Evolutionary conservation across 441 rosid species (phyloP).

Genomic region (Gossypium gossypioides): DNA sequence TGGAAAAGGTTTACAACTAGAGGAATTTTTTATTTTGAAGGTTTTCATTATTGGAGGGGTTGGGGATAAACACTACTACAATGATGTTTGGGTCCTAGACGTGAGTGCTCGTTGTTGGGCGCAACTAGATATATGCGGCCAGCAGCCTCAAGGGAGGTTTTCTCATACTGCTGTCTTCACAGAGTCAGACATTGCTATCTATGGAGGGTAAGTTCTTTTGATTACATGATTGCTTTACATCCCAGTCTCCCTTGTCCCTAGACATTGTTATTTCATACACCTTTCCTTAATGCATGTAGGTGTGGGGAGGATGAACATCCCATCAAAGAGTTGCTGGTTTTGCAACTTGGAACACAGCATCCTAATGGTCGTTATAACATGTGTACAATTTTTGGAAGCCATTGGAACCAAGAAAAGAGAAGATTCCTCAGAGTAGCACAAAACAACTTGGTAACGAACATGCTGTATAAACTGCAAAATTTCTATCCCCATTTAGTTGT

Average conservation of each 20-base stretch:
- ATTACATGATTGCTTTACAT: background rate
- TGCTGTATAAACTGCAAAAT: background rate
- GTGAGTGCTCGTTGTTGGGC: slow-evolving; percentile 35
- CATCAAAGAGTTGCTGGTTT: slow-evolving; percentile 48
- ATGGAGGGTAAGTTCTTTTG: slow-evolving; percentile 47
- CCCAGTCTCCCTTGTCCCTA: background rate
- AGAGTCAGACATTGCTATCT: slow-evolving; percentile 36
- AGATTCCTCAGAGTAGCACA: slow-evolving; percentile 22
- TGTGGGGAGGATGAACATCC: slow-evolving; percentile 78
- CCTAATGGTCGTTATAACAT: slow-evolving; percentile 24
- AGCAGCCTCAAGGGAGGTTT: slow-evolving; percentile 66
- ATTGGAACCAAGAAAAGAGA: slow-evolving; percentile 38
- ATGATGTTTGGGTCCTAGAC: slow-evolving; percentile 61
- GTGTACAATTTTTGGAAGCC: slow-evolving; percentile 35
- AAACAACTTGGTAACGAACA: slow-evolving; percentile 25
- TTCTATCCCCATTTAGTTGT: background rate
- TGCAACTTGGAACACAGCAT: slow-evolving; percentile 43
- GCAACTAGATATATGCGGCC: slow-evolving; percentile 39
- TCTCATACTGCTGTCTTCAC: slow-evolving; percentile 57
- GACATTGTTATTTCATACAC: background rate
- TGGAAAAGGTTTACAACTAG: background rate
- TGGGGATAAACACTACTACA: slow-evolving; percentile 59
- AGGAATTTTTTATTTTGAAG: slow-evolving; percentile 24
- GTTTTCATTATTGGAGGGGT: slow-evolving; percentile 62
- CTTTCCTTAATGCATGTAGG: slow-evolving; percentile 19